Evolutionary conservation across 1,139 yeast species (phyloP).

Genomic region (Candida sp.): DNA sequence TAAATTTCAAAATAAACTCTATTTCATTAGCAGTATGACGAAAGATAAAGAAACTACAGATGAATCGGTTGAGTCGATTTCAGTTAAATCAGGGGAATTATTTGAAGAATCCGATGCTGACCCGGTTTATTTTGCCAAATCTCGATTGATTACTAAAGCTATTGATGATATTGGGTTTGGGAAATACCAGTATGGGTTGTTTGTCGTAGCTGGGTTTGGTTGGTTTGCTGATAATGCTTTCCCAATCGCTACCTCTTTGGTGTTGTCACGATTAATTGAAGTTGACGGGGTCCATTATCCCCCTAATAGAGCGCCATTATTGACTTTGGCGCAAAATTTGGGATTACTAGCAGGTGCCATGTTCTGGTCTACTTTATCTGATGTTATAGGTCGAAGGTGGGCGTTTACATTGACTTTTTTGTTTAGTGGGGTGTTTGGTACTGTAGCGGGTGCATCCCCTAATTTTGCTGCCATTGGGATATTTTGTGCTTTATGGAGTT

Average conservation of each 20-base stretch:
- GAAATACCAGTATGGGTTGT: slow-evolving; percentile 36
- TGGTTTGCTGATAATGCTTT: slow-evolving; percentile 45
- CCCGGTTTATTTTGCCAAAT: slow-evolving; percentile 28
- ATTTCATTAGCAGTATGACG: neutral
- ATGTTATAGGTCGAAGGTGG: slow-evolving; percentile 41
- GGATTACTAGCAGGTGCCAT: slow-evolving; percentile 41
- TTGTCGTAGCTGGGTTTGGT: slow-evolving; percentile 43
- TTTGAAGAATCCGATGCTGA: slow-evolving; percentile 20
- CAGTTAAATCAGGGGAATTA: slow-evolving; percentile 7
- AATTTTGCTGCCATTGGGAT: slow-evolving; percentile 39
- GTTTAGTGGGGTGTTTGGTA: slow-evolving; percentile 37
- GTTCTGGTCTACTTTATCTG: slow-evolving; percentile 40
- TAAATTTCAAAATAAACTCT: no score
- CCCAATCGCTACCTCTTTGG: slow-evolving; percentile 38
- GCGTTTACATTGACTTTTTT: slow-evolving; percentile 42
- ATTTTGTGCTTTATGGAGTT: slow-evolving; percentile 39
- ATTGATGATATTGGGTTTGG: slow-evolving; percentile 44
- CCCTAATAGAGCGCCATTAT: slow-evolving; percentile 28
- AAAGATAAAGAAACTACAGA: neutral
- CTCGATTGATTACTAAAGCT: slow-evolving; percentile 28
- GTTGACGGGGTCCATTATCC: slow-evolving; percentile 39
- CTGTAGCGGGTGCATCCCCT: slow-evolving; percentile 36
- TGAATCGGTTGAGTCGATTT: slow-evolving; percentile 2
- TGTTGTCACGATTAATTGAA: slow-evolving; percentile 31
- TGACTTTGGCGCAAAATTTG: slow-evolving; percentile 40